A percentile compares a stretch with the other conserved stretches of the same genome.
phyloP scores from a whole-genome alignment of 495 filamentous ascomycete species.

The Cetradonia linearis region DNA sequence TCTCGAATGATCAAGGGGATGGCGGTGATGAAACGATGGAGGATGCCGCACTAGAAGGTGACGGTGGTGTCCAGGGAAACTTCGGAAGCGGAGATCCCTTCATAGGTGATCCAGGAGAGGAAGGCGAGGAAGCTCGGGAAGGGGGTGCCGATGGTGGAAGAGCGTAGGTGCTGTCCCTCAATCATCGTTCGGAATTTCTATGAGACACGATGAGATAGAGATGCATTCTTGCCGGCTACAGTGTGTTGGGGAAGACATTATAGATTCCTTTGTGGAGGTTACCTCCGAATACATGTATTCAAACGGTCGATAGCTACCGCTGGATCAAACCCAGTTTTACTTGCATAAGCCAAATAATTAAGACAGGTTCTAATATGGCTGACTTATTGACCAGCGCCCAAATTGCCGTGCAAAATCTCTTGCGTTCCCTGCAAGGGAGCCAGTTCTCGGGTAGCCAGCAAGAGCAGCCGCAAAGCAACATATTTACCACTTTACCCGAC shows the following conservation, averaged over 20 bases:
- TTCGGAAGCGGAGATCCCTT: constrained; percentile 20
- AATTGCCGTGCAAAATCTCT: constrained; percentile 69
- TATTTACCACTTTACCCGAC: constrained; percentile 78
- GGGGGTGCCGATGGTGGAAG: constrained; percentile 91
- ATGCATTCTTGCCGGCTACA: neutral
- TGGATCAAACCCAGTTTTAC: neutral
- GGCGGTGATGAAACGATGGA: constrained; percentile 76
- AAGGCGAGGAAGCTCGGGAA: constrained; percentile 76
- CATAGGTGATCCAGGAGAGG: constrained; percentile 70
- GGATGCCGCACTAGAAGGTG: constrained; percentile 54
- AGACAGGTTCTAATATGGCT: constrained; percentile 10
- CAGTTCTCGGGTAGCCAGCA: constrained; percentile 31
- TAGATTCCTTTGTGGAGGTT: neutral
- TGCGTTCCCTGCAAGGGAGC: constrained; percentile 66
- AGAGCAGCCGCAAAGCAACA: constrained; percentile 42
- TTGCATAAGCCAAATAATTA: neutral
- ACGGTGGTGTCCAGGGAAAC: constrained; percentile 34
- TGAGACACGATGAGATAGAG: constrained; percentile 6
- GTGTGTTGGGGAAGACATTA: neutral
- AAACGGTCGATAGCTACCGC: constrained; percentile 4
- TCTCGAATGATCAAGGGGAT: constrained; percentile 41
- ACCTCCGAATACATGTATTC: constrained; percentile 4
- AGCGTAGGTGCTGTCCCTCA: constrained; percentile 77
- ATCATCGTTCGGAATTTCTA: neutral
- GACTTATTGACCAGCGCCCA: constrained; percentile 38